A percentile compares a stretch with the other conserved stretches of the same genome.
Conservation (phyloP, 768 basidiomycete species). For the Lentinula edodes region DNA sequence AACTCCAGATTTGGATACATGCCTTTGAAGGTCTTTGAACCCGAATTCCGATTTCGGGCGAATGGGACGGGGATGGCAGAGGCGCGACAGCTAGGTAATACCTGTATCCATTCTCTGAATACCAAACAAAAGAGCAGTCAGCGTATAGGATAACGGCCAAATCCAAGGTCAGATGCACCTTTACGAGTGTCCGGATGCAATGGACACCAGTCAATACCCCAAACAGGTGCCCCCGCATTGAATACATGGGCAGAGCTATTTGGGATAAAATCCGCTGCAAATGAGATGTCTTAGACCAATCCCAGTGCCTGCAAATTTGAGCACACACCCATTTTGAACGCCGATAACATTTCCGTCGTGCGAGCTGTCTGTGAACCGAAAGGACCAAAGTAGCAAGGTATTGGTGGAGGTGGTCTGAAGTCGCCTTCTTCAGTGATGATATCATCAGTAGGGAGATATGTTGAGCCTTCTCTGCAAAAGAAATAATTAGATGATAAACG, state of each 20-base stretch:
- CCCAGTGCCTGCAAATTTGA: background rate
- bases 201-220: slow-evolving; percentile 94
- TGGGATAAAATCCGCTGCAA: slow-evolving; percentile 52
- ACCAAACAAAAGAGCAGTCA: background rate
- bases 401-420: slow-evolving; percentile 44
- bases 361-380: slow-evolving; percentile 44
- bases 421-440: slow-evolving; percentile 45
- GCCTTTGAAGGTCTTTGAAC: slow-evolving; percentile 48
- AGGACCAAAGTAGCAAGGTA: slow-evolving; percentile 66
- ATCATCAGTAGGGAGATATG: slow-evolving; percentile 55
- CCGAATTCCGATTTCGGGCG: slow-evolving; percentile 62
- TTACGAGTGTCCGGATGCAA: slow-evolving; percentile 52
- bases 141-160: background rate
- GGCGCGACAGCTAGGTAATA: slow-evolving; percentile 86
- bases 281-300: slow-evolving; percentile 1
- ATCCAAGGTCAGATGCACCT: slow-evolving; percentile 30
- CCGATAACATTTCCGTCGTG: slow-evolving; percentile 50
- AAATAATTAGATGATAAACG: background rate
- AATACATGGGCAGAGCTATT: slow-evolving; percentile 65
- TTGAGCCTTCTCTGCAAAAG: slow-evolving; percentile 42
- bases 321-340: slow-evolving; percentile 51
- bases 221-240: slow-evolving; percentile 86
- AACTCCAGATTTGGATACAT: slow-evolving; percentile 86
- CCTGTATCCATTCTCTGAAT: slow-evolving; percentile 44
- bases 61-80: slow-evolving; percentile 58